Percentiles rank a stretch among this genome's conserved stretches.
Conservation (phyloP, 768 basidiomycete genomes). For the Glaciozyma martinii region DNA sequence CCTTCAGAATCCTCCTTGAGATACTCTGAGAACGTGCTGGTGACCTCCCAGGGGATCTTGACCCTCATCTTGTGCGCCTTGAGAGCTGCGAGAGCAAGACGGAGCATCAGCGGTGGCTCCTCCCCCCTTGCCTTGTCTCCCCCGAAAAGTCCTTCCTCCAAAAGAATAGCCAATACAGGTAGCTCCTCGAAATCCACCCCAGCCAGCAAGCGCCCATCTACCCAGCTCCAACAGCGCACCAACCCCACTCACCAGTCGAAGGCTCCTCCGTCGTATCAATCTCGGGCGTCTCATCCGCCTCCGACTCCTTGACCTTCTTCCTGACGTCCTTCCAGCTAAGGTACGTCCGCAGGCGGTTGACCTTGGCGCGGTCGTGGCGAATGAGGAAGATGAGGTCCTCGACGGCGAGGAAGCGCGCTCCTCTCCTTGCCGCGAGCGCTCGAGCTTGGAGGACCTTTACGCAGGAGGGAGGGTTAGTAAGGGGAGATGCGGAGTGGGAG, state of each 20-base stretch:
- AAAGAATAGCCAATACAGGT: too few relatives aligned
- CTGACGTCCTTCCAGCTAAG: slow-evolving; percentile 96
- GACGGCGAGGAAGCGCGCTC: slow-evolving; percentile 73
- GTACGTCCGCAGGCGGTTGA: slow-evolving; percentile 84
- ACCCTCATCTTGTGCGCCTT: slow-evolving; percentile 90
- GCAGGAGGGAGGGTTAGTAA: background rate
- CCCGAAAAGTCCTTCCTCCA: too few relatives aligned
- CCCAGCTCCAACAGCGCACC: slow-evolving; percentile 45
- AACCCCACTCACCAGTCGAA: slow-evolving; percentile 40
- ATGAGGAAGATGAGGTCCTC: slow-evolving; percentile 97
- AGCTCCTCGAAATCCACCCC: background rate
- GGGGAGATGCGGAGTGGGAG: background rate
- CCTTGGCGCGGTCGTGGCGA: slow-evolving; percentile 84
- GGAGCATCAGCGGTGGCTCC: too few relatives aligned
- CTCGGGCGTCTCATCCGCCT: slow-evolving; percentile 44
- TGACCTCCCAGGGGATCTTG: slow-evolving; percentile 92
- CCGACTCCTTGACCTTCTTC: slow-evolving; percentile 74
- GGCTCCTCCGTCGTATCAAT: slow-evolving; percentile 74
- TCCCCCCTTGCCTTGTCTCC: too few relatives aligned
- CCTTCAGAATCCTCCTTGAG: slow-evolving; percentile 72
- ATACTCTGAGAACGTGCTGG: slow-evolving; percentile 82
- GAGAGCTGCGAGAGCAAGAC: slow-evolving; percentile 40
- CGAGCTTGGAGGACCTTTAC: slow-evolving; percentile 75
- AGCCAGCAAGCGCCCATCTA: background rate
- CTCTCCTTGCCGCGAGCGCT: slow-evolving; percentile 66